These are phyloP conservation scores for Arctium lappa DNA, from an alignment of 129 eudicot genomes.

Conservation along the genomic window DNA sequence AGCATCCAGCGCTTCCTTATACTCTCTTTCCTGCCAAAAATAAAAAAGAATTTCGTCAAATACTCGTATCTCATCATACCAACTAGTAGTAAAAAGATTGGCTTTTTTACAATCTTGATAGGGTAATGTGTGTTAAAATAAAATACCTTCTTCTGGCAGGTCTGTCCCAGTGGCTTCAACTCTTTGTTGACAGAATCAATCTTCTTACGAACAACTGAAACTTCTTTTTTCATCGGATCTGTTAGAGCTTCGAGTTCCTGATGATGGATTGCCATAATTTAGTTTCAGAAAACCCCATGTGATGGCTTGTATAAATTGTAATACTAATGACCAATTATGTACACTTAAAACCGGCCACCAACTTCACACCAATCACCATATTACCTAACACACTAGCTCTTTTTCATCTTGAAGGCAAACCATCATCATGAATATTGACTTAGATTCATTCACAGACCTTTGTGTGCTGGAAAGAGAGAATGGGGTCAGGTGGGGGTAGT, in stretches of 20 bases:
- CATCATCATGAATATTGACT: slow-evolving; percentile 14
- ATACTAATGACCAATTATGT: slow-evolving; percentile 7
- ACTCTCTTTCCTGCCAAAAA: slow-evolving; percentile 65
- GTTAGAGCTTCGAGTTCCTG: slow-evolving; percentile 86
- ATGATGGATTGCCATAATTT: slow-evolving; percentile 12
- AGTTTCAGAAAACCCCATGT: slow-evolving; percentile 4
- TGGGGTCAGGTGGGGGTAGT: slow-evolving; percentile 1
- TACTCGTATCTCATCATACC: neutral
- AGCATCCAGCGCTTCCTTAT: slow-evolving; percentile 80
- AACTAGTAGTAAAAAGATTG: too few relatives aligned
- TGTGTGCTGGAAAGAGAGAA: neutral
- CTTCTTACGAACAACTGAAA: slow-evolving; percentile 71
- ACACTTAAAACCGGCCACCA: slow-evolving; percentile 12
- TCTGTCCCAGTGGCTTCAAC: slow-evolving; percentile 74
- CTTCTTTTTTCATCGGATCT: slow-evolving; percentile 93
- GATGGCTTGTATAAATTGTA: neutral
- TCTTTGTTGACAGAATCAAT: slow-evolving; percentile 78
- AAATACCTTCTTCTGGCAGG: slow-evolving; percentile 88
- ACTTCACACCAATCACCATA: slow-evolving; percentile 31
- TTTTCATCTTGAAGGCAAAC: slow-evolving; percentile 20
- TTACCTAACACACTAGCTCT: slow-evolving; percentile 32
- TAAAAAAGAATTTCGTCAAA: neutral
- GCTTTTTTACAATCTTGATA: neutral
- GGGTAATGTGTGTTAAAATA: neutral
- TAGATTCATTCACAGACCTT: neutral